Conservation (phyloP, 257 asterid species). For the Verbena officinalis region DNA sequence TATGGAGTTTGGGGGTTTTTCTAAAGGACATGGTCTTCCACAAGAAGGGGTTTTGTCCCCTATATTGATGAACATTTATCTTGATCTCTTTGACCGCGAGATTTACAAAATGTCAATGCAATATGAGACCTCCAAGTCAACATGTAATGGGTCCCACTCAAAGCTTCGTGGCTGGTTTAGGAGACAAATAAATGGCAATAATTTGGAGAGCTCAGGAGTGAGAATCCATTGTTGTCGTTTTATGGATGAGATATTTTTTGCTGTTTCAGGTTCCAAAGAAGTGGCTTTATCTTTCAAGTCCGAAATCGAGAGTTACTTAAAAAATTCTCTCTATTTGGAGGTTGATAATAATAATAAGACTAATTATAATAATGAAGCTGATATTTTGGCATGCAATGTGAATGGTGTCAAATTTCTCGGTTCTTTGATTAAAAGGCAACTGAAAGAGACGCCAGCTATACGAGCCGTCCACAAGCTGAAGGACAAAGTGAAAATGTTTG, state of each 20-base stretch:
- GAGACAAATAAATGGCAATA: conserved; percentile 63
- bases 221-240: conserved; percentile 81
- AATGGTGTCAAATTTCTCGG: conserved; percentile 74
- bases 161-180: conserved; percentile 90
- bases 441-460: conserved; percentile 65
- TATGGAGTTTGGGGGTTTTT: conserved; percentile 83
- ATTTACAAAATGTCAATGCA: conserved; percentile 75
- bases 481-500: conserved; percentile 69
- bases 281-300: conserved; percentile 60
- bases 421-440: conserved; percentile 54
- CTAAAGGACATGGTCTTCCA: conserved; percentile 97
- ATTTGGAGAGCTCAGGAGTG: conserved; percentile 39
- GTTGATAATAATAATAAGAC: too few species aligned
- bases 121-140: conserved; percentile 64
- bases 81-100: conserved; percentile 81
- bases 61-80: conserved; percentile 80
- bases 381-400: conserved; percentile 55
- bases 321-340: conserved; percentile 61
- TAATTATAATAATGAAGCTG: conserved; percentile 40
- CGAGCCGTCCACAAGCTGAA: conserved; percentile 83
- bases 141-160: conserved; percentile 38
- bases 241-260: conserved; percentile 87
- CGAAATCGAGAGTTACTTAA: conserved; percentile 58
- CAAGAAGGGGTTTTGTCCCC: conserved; percentile 97
- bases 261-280: conserved; percentile 78